Percentiles rank a stretch among this genome's conserved stretches.
These are phyloP conservation scores for Phytophthora aleatoria DNA, from an alignment of 352 stramenopile species.

Conservation along the genomic window DNA sequence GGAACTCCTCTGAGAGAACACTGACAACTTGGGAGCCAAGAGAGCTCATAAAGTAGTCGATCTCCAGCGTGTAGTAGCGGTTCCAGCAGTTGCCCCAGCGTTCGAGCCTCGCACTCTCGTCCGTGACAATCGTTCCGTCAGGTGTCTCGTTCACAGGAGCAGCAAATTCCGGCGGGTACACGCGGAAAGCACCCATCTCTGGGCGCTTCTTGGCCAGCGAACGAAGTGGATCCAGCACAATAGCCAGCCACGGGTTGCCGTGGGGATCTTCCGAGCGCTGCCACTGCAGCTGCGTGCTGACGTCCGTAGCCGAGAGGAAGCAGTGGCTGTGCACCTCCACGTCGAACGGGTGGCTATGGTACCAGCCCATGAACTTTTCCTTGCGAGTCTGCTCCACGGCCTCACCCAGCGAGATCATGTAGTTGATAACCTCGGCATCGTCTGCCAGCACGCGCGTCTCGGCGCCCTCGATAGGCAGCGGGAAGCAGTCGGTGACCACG, in stretches of 20 bases:
- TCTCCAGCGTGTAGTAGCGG: constrained; percentile 71
- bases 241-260: constrained; percentile 96
- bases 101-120: constrained; percentile 94
- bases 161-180: constrained; percentile 97
- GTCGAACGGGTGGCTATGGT: constrained; percentile 99
- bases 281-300: constrained; percentile 98
- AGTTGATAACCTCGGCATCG: constrained; percentile 98
- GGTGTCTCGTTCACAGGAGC: constrained; percentile 94
- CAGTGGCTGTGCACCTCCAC: constrained; percentile 96
- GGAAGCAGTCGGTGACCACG: constrained; percentile 98
- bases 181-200: constrained; percentile 97
- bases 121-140: constrained; percentile 93
- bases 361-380: constrained; percentile 99
- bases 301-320: constrained; percentile 97
- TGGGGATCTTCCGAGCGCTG: constrained; percentile 96
- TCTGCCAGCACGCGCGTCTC: constrained; percentile 97
- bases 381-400: constrained; percentile 93
- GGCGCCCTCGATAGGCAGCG: constrained; percentile 96
- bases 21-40: constrained; percentile 92
- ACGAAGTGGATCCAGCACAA: constrained; percentile 97
- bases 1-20: constrained; percentile 93
- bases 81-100: constrained; percentile 97
- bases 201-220: constrained; percentile 93
- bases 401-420: constrained; percentile 99
- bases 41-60: constrained; percentile 98